phyloP scores from a whole-genome alignment of 495 filamentous ascomycete species.

The Penicillium canariense region DNA sequence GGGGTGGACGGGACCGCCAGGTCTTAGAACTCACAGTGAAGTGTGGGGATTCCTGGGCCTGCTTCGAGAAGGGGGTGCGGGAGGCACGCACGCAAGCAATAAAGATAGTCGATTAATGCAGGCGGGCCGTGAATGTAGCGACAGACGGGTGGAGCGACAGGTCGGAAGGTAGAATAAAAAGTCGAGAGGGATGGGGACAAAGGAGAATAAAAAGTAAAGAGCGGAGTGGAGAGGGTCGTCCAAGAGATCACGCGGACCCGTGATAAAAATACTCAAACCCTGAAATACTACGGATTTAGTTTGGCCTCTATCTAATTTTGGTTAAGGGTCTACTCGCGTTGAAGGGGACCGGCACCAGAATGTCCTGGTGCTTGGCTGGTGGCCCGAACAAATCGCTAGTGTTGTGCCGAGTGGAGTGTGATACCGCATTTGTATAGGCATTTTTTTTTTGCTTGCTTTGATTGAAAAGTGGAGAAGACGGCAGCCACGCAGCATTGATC shows the following conservation, averaged over 20 bases:
- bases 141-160: slow-evolving; percentile 5
- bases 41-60: slow-evolving; percentile 4
- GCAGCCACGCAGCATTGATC: neutral
- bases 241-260: neutral
- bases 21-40: slow-evolving; percentile 14
- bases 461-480: no score
- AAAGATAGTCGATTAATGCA: neutral
- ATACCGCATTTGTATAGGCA: neutral
- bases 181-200: slow-evolving; percentile 9
- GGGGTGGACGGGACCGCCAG: slow-evolving; percentile 1
- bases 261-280: neutral
- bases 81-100: neutral
- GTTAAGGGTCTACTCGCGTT: neutral
- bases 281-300: no score
- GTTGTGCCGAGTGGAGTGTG: neutral
- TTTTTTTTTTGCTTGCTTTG: no score
- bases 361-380: neutral
- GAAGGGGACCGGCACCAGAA: no score
- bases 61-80: slow-evolving; percentile 4
- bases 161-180: neutral
- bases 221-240: slow-evolving; percentile 11
- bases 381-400: neutral
- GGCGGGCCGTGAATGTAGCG: slow-evolving; percentile 4
- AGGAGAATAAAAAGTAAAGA: slow-evolving; percentile 2
- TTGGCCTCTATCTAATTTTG: neutral